phyloP scores from a whole-genome alignment of 78 protist genomes.

The Speleostelium caveatum region DNA sequence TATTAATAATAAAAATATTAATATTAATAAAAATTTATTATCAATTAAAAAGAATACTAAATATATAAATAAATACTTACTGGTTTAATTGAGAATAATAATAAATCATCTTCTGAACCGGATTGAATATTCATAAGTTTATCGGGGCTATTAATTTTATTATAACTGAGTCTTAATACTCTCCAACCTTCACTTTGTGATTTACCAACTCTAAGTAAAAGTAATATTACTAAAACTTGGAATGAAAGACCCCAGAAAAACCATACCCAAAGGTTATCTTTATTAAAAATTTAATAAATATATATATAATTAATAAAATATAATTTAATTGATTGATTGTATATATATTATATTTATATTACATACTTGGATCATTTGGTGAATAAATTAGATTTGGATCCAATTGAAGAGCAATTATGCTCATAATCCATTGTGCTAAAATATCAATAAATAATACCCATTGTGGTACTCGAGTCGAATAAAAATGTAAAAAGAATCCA shows the following conservation, averaged over 20 bases:
- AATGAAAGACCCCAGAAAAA: slow-evolving; percentile 72
- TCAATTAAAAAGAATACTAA: neutral
- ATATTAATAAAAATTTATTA: no score
- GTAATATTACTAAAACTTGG: slow-evolving; percentile 57
- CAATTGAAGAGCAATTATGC: slow-evolving; percentile 23
- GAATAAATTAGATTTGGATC: slow-evolving; percentile 41
- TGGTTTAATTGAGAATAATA: slow-evolving; percentile 52
- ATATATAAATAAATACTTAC: neutral
- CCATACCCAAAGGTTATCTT: slow-evolving; percentile 73
- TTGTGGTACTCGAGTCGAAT: slow-evolving; percentile 78
- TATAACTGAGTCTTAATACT: slow-evolving; percentile 20
- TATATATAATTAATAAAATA: neutral
- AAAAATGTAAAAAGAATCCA: slow-evolving; percentile 69
- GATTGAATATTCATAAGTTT: slow-evolving; percentile 43
- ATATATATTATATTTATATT: neutral
- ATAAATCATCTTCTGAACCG: slow-evolving; percentile 56
- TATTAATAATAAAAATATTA: no score
- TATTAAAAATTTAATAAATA: neutral
- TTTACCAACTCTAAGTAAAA: slow-evolving; percentile 39
- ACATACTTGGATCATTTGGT: slow-evolving; percentile 72
- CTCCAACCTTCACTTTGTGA: slow-evolving; percentile 45
- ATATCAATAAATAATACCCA: slow-evolving; percentile 63
- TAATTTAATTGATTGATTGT: no score
- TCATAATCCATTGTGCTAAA: slow-evolving; percentile 52
- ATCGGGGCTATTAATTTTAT: slow-evolving; percentile 6